phyloP scores from a whole-genome alignment of 106 monocot genomes.

The Acorus calamus region DNA sequence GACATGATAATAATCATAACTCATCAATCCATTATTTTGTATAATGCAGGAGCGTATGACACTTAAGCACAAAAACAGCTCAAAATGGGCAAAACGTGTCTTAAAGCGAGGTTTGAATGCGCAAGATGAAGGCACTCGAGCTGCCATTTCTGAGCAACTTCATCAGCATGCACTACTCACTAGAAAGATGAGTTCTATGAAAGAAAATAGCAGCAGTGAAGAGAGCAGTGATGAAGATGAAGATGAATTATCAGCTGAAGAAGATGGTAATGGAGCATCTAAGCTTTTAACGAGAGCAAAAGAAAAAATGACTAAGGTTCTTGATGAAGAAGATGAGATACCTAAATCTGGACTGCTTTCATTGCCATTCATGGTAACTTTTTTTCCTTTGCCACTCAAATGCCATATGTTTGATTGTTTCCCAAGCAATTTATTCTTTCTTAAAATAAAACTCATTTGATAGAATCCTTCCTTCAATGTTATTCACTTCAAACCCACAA shows the following conservation, averaged over 20 bases:
- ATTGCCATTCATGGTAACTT: conserved; percentile 86
- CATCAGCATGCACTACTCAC: conserved; percentile 62
- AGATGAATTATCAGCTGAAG: conserved; percentile 21
- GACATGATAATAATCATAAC: neutral
- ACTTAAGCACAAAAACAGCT: conserved; percentile 87
- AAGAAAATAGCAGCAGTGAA: conserved; percentile 57
- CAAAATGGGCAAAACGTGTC: conserved; percentile 82
- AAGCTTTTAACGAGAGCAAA: conserved; percentile 65
- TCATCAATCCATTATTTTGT: neutral
- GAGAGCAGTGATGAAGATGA: conserved; percentile 49
- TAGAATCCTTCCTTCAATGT: too few species aligned
- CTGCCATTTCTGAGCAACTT: conserved; percentile 88
- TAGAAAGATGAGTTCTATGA: conserved; percentile 86
- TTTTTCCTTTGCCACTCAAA: neutral
- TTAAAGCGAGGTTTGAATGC: conserved; percentile 63
- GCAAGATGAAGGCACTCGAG: conserved; percentile 91
- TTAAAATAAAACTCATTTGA: too few species aligned
- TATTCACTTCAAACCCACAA: too few species aligned
- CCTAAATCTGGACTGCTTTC: conserved; percentile 63
- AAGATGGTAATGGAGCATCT: conserved; percentile 20
- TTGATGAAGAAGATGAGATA: conserved; percentile 60
- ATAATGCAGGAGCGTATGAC: conserved; percentile 75
- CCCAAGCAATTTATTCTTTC: too few species aligned
- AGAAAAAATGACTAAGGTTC: conserved; percentile 45
- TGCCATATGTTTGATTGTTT: neutral